Conservation (phyloP, 208 protist species). For the Acanthamoeba castellanii region DNA sequence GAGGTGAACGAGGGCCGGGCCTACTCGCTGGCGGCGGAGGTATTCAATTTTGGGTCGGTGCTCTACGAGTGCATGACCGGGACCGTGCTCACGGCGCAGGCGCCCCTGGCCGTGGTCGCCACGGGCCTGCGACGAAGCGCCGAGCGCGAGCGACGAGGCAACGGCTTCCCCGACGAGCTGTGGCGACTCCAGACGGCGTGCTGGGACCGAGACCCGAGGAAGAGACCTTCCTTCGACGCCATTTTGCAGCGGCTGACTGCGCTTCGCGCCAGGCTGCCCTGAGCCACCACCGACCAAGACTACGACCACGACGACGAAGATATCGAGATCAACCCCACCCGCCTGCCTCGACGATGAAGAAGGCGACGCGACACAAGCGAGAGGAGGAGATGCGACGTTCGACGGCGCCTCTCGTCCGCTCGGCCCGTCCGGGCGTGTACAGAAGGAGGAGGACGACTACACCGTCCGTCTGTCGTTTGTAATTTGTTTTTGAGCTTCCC, state of each 20-base stretch:
- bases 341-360: background rate
- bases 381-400: too few relatives aligned
- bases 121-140: background rate
- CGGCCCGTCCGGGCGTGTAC: too few relatives aligned
- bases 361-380: too few relatives aligned
- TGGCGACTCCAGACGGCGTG: background rate
- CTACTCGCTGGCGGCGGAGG: background rate
- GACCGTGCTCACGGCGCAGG: background rate
- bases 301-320: too few relatives aligned
- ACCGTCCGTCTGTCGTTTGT: too few relatives aligned
- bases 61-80: background rate
- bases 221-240: background rate
- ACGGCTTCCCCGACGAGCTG: background rate
- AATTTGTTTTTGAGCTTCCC: too few relatives aligned
- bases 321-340: background rate
- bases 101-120: background rate
- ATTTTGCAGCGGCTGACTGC: background rate
- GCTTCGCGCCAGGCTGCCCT: background rate
- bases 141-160: background rate
- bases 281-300: too few relatives aligned
- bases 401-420: too few relatives aligned
- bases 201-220: background rate
- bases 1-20: background rate
- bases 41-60: slow-evolving; percentile 8
- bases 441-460: too few relatives aligned